These are phyloP conservation scores for Sugiyamaella pinicola DNA, from an alignment of 1,139 yeast genomes.

Conservation along the genomic window DNA sequence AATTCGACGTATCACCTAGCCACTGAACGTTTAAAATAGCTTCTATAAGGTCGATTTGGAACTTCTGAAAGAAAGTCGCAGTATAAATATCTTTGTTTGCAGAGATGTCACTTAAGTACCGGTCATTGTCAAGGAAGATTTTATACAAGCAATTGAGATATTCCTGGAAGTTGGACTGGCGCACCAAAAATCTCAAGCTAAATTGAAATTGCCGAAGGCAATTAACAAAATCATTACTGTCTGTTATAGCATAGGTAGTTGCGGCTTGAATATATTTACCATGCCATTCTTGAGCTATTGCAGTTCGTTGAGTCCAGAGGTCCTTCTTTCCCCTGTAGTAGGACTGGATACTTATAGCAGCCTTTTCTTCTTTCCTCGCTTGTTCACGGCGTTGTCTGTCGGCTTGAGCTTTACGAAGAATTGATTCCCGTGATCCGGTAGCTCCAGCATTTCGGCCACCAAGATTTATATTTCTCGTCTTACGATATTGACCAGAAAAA, in stretches of 20 bases:
- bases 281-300: slow-evolving; percentile 30
- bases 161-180: neutral
- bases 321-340: slow-evolving; percentile 33
- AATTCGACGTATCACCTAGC: neutral
- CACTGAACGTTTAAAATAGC: neutral
- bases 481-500: slow-evolving; percentile 44
- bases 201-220: slow-evolving; percentile 7
- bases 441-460: slow-evolving; percentile 53
- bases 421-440: slow-evolving; percentile 38
- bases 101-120: neutral
- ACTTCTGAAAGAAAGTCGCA: neutral
- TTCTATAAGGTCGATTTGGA: neutral
- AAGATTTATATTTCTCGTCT: slow-evolving; percentile 64
- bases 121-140: neutral
- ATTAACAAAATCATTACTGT: neutral
- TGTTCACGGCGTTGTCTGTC: slow-evolving; percentile 70
- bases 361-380: slow-evolving; percentile 51
- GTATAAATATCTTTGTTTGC: neutral
- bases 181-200: slow-evolving; percentile 1
- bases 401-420: slow-evolving; percentile 61
- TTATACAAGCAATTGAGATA: slow-evolving; percentile 2
- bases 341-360: slow-evolving; percentile 55
- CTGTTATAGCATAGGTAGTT: neutral
- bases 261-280: neutral
- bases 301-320: slow-evolving; percentile 24